phyloP scores from a whole-genome alignment of 768 basidiomycete species.

The Cyathus striatus region DNA sequence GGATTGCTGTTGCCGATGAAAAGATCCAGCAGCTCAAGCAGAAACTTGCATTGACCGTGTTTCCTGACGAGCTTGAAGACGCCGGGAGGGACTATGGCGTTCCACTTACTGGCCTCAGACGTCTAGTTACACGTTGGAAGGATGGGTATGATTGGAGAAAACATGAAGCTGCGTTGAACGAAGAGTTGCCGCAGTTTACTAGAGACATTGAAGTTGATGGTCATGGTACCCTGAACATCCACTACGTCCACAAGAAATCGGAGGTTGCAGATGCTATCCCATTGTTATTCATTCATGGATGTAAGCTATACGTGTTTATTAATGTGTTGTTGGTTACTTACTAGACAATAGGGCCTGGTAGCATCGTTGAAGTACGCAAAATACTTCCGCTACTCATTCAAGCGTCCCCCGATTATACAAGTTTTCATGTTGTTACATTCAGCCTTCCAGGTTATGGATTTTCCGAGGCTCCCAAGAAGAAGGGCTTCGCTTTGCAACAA shows the following conservation, averaged over 20 bases:
- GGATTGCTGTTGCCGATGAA: constrained; percentile 11
- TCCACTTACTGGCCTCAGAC: constrained; percentile 32
- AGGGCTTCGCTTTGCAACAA: constrained; percentile 28
- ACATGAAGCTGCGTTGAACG: constrained; percentile 37
- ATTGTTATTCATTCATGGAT: constrained; percentile 51
- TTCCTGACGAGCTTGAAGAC: constrained; percentile 19
- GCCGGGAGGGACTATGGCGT: constrained; percentile 30
- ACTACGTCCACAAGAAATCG: constrained; percentile 49
- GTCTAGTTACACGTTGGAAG: constrained; percentile 35
- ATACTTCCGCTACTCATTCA: constrained; percentile 43
- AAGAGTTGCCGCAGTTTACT: constrained; percentile 44
- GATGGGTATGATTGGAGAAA: constrained; percentile 39
- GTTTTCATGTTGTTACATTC: constrained; percentile 53
- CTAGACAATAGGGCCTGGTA: constrained; percentile 42
- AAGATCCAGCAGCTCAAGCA: constrained; percentile 9
- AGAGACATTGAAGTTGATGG: constrained; percentile 38
- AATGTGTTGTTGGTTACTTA: not conserved
- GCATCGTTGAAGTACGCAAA: constrained; percentile 45
- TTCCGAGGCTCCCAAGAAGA: constrained; percentile 45
- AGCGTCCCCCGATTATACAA: constrained; percentile 34
- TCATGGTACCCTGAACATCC: constrained; percentile 34
- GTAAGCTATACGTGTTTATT: constrained; percentile 11
- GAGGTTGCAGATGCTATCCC: constrained; percentile 35
- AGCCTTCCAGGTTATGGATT: constrained; percentile 56
- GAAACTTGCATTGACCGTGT: constrained; percentile 11